These are phyloP conservation scores for Amoebophrya sp. DNA, from an alignment of 169 alveolate genomes.

Conservation along the genomic window DNA sequence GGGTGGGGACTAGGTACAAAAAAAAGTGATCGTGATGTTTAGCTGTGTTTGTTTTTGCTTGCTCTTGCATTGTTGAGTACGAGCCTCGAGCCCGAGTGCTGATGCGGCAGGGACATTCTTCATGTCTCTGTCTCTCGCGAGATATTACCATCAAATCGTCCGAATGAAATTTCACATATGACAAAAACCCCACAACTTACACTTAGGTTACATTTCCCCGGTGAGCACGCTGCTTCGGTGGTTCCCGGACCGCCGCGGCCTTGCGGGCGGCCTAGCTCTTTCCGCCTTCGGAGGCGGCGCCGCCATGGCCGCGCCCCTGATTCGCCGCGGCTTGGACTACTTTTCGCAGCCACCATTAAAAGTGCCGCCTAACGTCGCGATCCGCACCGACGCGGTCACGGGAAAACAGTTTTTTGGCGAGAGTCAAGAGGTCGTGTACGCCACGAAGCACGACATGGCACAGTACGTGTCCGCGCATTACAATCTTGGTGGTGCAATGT, in stretches of 20 bases:
- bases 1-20: background rate
- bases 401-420: background rate
- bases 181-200: too few relatives aligned
- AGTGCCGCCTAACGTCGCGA: background rate
- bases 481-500: too few relatives aligned
- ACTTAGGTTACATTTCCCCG: background rate
- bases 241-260: background rate
- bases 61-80: too few relatives aligned
- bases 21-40: too few relatives aligned
- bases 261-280: background rate
- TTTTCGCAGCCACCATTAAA: background rate
- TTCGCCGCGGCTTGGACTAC: background rate
- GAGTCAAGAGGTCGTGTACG: background rate
- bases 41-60: too few relatives aligned
- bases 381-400: background rate
- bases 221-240: background rate
- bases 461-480: too few relatives aligned
- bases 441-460: too few relatives aligned
- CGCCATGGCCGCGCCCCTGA: background rate
- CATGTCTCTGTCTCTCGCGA: too few relatives aligned
- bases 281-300: background rate
- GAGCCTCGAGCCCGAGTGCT: too few relatives aligned
- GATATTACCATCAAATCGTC: too few relatives aligned
- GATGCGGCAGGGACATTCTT: too few relatives aligned
- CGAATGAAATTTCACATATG: too few relatives aligned